These are phyloP conservation scores for Ilyonectria sp. DNA, from an alignment of 2,329 filamentous ascomycete genomes.

Conservation along the genomic window DNA sequence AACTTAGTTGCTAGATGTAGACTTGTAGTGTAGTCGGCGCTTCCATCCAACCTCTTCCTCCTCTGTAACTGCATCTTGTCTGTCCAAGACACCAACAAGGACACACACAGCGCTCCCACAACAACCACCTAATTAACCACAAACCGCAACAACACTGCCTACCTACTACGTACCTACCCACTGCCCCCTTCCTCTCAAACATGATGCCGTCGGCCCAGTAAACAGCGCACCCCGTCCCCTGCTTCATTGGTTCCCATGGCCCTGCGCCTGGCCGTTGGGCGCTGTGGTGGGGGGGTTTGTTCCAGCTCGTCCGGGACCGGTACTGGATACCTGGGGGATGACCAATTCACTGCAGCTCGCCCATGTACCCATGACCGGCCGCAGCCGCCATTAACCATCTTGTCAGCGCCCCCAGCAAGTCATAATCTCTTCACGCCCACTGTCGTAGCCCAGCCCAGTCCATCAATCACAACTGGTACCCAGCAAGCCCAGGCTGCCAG, in stretches of 20 bases:
- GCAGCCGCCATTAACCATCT: slow-evolving; percentile 32
- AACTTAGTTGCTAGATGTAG: too few relatives aligned
- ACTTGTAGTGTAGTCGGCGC: too few relatives aligned
- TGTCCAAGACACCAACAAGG: slow-evolving; percentile 9
- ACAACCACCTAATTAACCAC: slow-evolving; percentile 5
- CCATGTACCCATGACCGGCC: slow-evolving; percentile 29
- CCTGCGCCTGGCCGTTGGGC: slow-evolving; percentile 32
- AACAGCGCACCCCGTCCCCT: slow-evolving; percentile 40
- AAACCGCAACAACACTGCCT: slow-evolving; percentile 17
- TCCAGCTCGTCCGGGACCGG: slow-evolving; percentile 25
- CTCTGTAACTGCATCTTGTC: slow-evolving; percentile 5
- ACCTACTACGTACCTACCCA: slow-evolving; percentile 4
- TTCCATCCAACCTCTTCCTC: slow-evolving; percentile 11
- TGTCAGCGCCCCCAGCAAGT: slow-evolving; percentile 38
- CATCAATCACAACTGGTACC: slow-evolving; percentile 24
- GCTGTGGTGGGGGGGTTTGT: slow-evolving; percentile 34
- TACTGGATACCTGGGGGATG: slow-evolving; percentile 35
- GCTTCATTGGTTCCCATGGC: slow-evolving; percentile 41
- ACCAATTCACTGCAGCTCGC: slow-evolving; percentile 11
- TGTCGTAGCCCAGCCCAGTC: slow-evolving; percentile 18
- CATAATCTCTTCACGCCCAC: slow-evolving; percentile 39
- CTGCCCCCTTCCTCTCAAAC: slow-evolving; percentile 22
- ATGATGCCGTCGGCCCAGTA: slow-evolving; percentile 31
- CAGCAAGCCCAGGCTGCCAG: slow-evolving; percentile 27
- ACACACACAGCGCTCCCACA: neutral